These are phyloP conservation scores for Thermoascus crustaceus DNA, from an alignment of 2,329 filamentous ascomycete species.

Conservation along the genomic window DNA sequence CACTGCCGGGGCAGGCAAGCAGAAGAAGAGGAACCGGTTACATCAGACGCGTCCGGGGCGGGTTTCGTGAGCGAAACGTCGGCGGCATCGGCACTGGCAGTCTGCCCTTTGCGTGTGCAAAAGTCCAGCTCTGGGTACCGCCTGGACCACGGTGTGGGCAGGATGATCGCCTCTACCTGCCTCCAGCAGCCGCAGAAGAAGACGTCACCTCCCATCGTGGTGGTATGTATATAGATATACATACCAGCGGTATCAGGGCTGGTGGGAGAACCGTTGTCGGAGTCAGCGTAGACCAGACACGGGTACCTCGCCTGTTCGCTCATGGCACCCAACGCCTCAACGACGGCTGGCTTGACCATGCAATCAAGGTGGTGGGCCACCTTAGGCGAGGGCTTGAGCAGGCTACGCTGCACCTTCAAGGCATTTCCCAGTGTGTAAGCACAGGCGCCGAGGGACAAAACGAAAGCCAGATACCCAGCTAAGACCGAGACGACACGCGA, in stretches of 20 bases:
- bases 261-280: constrained; percentile 5
- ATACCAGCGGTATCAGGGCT: background rate
- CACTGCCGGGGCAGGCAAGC: constrained; percentile 7
- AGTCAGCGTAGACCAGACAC: background rate
- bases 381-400: constrained; percentile 8
- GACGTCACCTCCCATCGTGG: no score
- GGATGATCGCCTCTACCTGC: no score
- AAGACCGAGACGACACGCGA: constrained; percentile 3
- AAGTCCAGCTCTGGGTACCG: constrained; percentile 3
- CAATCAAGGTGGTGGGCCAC: constrained; percentile 9
- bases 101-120: constrained; percentile 7
- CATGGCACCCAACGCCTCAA: constrained; percentile 8
- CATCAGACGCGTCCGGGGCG: constrained; percentile 12
- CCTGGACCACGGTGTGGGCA: no score
- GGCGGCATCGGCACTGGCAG: constrained; percentile 6
- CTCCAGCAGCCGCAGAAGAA: no score
- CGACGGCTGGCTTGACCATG: constrained; percentile 5
- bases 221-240: no score
- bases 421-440: constrained; percentile 11
- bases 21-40: constrained; percentile 8
- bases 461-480: constrained; percentile 6
- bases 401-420: constrained; percentile 1
- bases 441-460: constrained; percentile 6
- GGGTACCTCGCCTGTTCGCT: constrained; percentile 5
- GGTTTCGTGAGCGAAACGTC: constrained; percentile 11